phyloP scores from a whole-genome alignment of 805 yeast species.

The Ogataea philodendri region DNA sequence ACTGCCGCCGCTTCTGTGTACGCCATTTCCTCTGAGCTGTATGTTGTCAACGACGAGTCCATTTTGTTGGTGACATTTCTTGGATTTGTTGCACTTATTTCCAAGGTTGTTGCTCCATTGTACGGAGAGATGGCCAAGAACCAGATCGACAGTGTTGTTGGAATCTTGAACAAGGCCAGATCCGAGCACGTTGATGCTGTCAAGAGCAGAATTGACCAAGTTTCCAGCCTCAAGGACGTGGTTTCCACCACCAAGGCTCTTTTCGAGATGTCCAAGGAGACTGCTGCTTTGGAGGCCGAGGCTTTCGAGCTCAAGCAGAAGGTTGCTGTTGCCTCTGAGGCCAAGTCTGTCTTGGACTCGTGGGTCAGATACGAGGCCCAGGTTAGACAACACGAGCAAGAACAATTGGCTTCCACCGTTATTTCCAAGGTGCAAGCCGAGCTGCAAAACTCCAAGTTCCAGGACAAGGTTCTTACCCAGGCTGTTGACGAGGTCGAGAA shows the following conservation, averaged over 20 bases:
- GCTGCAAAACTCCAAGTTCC: constrained; percentile 84
- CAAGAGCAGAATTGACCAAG: constrained; percentile 85
- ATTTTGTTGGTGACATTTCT: constrained; percentile 77
- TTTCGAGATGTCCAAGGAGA: constrained; percentile 93
- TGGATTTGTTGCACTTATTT: constrained; percentile 69
- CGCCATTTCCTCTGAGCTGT: constrained; percentile 90
- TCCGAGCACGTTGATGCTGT: constrained; percentile 89
- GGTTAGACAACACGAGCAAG: constrained; percentile 94
- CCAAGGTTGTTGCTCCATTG: constrained; percentile 89
- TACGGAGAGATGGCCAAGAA: constrained; percentile 92
- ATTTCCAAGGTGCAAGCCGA: constrained; percentile 86
- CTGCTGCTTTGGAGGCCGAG: constrained; percentile 93
- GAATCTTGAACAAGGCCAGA: constrained; percentile 84
- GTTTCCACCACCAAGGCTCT: constrained; percentile 87
- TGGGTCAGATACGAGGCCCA: constrained; percentile 99
- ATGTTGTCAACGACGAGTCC: constrained; percentile 93
- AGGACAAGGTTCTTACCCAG: constrained; percentile 86
- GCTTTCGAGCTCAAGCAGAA: constrained; percentile 90
- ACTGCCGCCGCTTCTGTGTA: constrained; percentile 91
- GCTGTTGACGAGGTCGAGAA: constrained; percentile 90
- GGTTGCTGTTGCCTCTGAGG: constrained; percentile 83
- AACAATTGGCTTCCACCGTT: constrained; percentile 82
- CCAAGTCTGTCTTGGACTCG: constrained; percentile 92
- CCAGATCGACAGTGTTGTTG: constrained; percentile 53
- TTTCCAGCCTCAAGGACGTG: constrained; percentile 86